Base-by-base conservation (phyloP, 2,329 filamentous ascomycete species). In the Penicillium polonicum region DNA sequence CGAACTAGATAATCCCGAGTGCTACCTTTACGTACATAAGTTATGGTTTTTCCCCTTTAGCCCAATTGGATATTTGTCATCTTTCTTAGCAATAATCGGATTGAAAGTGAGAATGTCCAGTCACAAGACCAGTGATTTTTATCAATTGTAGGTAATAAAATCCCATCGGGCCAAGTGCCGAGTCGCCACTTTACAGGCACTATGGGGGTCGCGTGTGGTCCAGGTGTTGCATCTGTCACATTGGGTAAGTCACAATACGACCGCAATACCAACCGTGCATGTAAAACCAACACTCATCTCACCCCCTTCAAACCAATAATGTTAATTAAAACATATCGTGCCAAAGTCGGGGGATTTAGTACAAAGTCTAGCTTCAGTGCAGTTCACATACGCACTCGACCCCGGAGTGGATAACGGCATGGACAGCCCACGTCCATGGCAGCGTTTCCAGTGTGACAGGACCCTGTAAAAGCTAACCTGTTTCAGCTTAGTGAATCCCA, bases 301-400 rank as follows among this genome's bases (percentile, higher is more conserved):
- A 50, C 25, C 63, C 60, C 56, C 50, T 19, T 38, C 0, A 33
- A 38, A 12, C 10, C 48, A 39, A 29, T 39, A 42, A 42, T 35
- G 2, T 17, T 33, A 33, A 60, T 55, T 23, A 56, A 43, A 39
- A 29, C 15, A 19, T 29, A 29, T 52, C 49, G 35, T 31, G 29
- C 8, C 5, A 13, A 46, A 21, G 27, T 5, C 2, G 21, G 17
- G 21, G 35, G 35, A 31, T 53, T 53, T 43, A 17, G 2, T 29
- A 42, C 15, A 4, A 38, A 29, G 49, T 35, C 29, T 42, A 57
- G 13, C 49, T 53, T 57, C 43, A 57, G 55, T 57, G 43, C 36
- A 53, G 49, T 57, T 57, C 49, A 27, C 42, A 55, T 23, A 13
- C 36, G 10, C 61, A 61, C 61, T 60, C 59, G 61, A 66, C 57